Evolutionary conservation across 2,329 filamentous ascomycete species (phyloP), one percentile per base, ranked within the genome.

Genomic region (Colletotrichum incanum): DNA sequence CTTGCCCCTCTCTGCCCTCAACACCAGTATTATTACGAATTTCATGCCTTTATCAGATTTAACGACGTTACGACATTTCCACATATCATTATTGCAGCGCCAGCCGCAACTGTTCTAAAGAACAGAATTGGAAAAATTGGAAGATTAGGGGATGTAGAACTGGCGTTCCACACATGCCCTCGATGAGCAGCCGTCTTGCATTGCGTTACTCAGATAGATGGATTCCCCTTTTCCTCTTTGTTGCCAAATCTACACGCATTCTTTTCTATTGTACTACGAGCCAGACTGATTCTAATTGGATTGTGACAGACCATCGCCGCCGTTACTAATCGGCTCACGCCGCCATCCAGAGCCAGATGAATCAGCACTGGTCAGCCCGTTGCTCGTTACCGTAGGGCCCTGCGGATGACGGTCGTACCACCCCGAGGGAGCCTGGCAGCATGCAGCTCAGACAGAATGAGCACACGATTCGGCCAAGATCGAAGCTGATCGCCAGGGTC

Each of bases 231-330:
- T 60, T 49, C 55, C 50, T 61, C 47, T 60, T 43, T 59, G 45
- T 66, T 59, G 23, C 61, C 62, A 47, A 72, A 73, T 73, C 65
- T 60, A 74, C 65, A 75, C 73, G 74, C 71, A 74, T 59, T 74
- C 76, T 73, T 61, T 52, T 70, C 58, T n/a, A 39, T 66, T 45
- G 76, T 78, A 75, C 75, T 76, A 76, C 74, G 77, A 79, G 75
- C 74, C 75, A 75, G 78, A 81, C 84, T 86, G 84, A 86, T 83
- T 78, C 76, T 74, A 77, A 75, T 79, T 77, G 72, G 72, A 77
- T 76, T 81, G 79, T 82, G 80, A 82, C 80, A 86, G 84, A 86
- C 77, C 82, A 78, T 74, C 82, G 81, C 75, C 84, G 80, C 78
- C 71, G 71, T 65, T 62, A 73, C 58, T 73, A 72, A 73, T 66